Conservation (phyloP, 768 basidiomycete species). For the Clitopilus passeckerianus region DNA sequence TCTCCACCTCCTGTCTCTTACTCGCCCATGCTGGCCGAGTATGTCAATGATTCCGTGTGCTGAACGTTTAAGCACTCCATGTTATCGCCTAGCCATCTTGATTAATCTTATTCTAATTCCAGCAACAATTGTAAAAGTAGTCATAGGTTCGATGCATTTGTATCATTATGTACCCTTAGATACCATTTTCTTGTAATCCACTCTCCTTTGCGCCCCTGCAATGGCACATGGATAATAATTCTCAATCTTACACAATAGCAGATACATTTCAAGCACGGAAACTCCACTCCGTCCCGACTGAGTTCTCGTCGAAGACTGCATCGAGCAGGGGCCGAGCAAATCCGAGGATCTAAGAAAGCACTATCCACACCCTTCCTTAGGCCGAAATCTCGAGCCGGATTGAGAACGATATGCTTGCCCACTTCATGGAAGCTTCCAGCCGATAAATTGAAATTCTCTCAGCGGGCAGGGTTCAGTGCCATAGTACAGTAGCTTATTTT, state of each 20-base stretch:
- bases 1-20: slow-evolving; percentile 22
- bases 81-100: neutral
- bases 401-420: too few species aligned
- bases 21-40: slow-evolving; percentile 24
- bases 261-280: neutral
- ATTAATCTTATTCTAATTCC: neutral
- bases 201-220: neutral
- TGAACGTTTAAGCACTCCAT: neutral
- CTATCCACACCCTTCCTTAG: too few species aligned
- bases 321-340: too few species aligned
- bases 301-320: too few species aligned
- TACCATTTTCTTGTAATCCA: slow-evolving; percentile 7
- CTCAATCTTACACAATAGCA: neutral
- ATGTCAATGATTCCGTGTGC: slow-evolving; percentile 19
- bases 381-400: too few species aligned
- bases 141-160: neutral
- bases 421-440: neutral
- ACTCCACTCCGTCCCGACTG: neutral
- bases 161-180: slow-evolving; percentile 12
- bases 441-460: neutral
- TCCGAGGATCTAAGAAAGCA: too few species aligned
- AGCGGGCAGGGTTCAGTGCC: too few species aligned
- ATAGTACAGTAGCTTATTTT: too few species aligned
- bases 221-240: slow-evolving; percentile 4
- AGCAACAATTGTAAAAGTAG: slow-evolving; percentile 4